phyloP scores from a whole-genome alignment of 345 rosid genomes.

The Gossypium anomalum region DNA sequence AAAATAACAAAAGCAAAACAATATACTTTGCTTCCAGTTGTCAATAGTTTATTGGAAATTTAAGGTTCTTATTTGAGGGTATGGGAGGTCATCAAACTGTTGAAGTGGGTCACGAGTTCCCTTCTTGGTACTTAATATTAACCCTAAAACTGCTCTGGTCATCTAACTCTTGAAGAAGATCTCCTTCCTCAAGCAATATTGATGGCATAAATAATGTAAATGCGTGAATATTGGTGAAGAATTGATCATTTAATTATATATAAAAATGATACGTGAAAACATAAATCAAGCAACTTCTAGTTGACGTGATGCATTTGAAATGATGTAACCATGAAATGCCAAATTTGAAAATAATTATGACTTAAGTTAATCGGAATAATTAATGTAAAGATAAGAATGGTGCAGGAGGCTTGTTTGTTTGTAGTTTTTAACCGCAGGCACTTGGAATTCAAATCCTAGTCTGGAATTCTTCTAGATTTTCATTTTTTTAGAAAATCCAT shows the following conservation, averaged over 20 bases:
- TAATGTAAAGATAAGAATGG: background rate
- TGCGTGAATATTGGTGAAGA: too few relatives aligned
- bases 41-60: background rate
- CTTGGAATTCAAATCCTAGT: background rate
- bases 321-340: background rate
- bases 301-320: background rate
- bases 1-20: slow-evolving; percentile 1
- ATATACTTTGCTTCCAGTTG: slow-evolving; percentile 1
- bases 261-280: background rate
- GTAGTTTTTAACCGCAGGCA: background rate
- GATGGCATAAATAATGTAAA: too few relatives aligned
- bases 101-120: slow-evolving; percentile 11
- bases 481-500: background rate
- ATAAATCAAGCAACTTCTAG: background rate
- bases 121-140: background rate
- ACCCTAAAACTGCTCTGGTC: background rate
- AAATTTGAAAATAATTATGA: background rate
- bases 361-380: background rate
- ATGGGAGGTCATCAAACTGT: slow-evolving; percentile 10
- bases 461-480: too few relatives aligned
- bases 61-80: slow-evolving; percentile 11
- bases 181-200: too few relatives aligned
- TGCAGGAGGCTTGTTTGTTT: background rate
- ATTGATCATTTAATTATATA: too few relatives aligned
- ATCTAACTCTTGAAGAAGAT: too few relatives aligned